Percentiles rank a stretch among this genome's conserved stretches.
phyloP scores from a whole-genome alignment of 1,284 basidiomycete species.

The Ustilago trichophora region DNA sequence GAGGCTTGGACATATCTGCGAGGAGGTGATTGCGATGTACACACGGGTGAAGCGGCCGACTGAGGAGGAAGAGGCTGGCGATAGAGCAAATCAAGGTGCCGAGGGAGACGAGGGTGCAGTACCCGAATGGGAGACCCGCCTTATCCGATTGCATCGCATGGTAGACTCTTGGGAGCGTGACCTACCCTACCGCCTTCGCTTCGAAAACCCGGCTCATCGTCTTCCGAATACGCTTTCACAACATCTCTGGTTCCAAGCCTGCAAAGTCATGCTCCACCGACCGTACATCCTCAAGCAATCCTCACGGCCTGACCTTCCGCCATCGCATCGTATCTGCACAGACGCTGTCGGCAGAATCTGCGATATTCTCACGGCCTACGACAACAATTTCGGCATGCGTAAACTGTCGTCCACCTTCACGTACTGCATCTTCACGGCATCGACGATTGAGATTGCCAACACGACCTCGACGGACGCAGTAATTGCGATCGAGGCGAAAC shows the following conservation, averaged over 20 bases:
- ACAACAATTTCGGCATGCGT: constrained; percentile 45
- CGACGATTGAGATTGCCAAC: constrained; percentile 56
- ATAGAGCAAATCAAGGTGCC: background rate
- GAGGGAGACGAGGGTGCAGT: background rate
- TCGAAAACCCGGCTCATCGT: constrained; percentile 32
- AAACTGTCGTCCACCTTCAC: constrained; percentile 48
- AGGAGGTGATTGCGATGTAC: constrained; percentile 50
- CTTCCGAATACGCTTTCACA: constrained; percentile 43
- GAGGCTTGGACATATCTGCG: constrained; percentile 37
- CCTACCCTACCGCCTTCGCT: constrained; percentile 30
- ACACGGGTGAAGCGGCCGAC: constrained; percentile 30
- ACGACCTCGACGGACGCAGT: constrained; percentile 46
- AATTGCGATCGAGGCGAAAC: constrained; percentile 41
- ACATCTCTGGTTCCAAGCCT: constrained; percentile 46
- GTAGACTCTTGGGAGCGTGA: constrained; percentile 31
- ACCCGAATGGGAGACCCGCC: constrained; percentile 33
- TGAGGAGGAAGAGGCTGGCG: constrained; percentile 10
- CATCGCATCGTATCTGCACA: constrained; percentile 52
- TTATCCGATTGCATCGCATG: constrained; percentile 24
- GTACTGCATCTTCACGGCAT: constrained; percentile 55
- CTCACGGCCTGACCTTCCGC: constrained; percentile 32
- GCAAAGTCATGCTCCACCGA: constrained; percentile 47
- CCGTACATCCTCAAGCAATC: constrained; percentile 55
- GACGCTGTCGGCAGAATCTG: constrained; percentile 45
- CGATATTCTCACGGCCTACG: constrained; percentile 45